Evolutionary conservation across 345 rosid species (phyloP).

Genomic region (Populus simonii): DNA sequence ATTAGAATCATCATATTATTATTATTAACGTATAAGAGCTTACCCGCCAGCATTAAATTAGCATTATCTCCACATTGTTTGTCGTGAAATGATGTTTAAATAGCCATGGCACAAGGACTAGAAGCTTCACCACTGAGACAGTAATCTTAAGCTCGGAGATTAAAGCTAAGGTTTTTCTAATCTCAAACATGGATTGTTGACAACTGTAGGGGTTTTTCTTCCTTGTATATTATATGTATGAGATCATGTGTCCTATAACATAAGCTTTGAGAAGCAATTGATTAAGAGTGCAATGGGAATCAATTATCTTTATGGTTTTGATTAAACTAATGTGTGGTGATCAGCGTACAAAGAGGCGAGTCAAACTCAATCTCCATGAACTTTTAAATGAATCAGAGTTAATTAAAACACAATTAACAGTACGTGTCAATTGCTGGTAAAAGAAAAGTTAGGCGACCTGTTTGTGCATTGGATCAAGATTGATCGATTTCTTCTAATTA

Average conservation of each 20-base stretch:
- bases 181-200: constrained; percentile 11
- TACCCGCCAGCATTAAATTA: constrained; percentile 4
- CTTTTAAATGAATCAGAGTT: background rate
- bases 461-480: background rate
- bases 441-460: background rate
- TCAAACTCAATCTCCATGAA: background rate
- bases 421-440: background rate
- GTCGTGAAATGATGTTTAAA: constrained; percentile 3
- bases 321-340: background rate
- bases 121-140: constrained; percentile 40
- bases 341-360: background rate
- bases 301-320: background rate
- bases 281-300: background rate
- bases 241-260: no score
- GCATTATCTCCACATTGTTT: background rate
- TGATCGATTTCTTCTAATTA: background rate
- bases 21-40: background rate
- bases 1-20: no score
- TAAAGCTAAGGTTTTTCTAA: constrained; percentile 6
- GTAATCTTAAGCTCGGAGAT: constrained; percentile 19
- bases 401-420: background rate
- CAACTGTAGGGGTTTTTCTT: background rate
- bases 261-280: background rate
- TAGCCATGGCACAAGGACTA: constrained; percentile 29
- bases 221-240: background rate